These are phyloP conservation scores for Schizopora paradoxa DNA, from an alignment of 1,284 basidiomycete genomes.

Conservation along the genomic window DNA sequence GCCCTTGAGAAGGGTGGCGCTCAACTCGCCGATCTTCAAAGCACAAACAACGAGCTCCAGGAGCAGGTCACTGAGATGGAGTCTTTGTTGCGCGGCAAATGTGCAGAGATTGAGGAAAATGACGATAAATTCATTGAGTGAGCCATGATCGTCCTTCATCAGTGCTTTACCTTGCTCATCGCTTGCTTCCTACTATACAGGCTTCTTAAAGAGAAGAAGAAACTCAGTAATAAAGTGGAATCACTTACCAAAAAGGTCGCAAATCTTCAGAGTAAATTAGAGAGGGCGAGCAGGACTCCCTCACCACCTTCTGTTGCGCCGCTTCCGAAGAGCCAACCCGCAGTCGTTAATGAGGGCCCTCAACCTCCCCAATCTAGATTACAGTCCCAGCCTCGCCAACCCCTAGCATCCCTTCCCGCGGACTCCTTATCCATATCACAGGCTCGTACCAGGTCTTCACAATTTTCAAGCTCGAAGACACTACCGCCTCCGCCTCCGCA, in stretches of 20 bases:
- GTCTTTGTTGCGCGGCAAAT: conserved; percentile 58
- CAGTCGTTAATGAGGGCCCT: no score
- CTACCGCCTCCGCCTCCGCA: no score
- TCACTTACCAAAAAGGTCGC: conserved; percentile 64
- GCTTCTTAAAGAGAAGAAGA: conserved; percentile 74
- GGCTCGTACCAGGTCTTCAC: no score
- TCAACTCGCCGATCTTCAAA: conserved; percentile 47
- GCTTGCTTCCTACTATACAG: conserved; percentile 32
- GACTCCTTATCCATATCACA: no score
- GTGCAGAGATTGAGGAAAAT: conserved; percentile 74
- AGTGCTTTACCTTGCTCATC: conserved; percentile 3
- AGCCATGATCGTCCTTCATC: conserved; percentile 28
- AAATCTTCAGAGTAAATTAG: conserved; percentile 59
- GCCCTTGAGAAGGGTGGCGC: conserved; percentile 44
- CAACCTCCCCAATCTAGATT: no score
- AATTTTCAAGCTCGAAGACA: no score
- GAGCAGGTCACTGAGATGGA: conserved; percentile 70
- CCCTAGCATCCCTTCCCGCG: no score
- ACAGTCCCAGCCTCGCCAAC: no score
- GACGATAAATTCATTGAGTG: conserved; percentile 75
- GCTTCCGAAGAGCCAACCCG: conserved; percentile 25
- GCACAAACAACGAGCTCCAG: conserved; percentile 52
- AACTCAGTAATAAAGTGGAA: conserved; percentile 61
- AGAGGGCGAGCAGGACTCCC: no score
- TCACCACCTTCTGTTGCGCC: conserved; percentile 18